Conservation (phyloP, 208 protist genomes). For the Phytomonas sp. region DNA sequence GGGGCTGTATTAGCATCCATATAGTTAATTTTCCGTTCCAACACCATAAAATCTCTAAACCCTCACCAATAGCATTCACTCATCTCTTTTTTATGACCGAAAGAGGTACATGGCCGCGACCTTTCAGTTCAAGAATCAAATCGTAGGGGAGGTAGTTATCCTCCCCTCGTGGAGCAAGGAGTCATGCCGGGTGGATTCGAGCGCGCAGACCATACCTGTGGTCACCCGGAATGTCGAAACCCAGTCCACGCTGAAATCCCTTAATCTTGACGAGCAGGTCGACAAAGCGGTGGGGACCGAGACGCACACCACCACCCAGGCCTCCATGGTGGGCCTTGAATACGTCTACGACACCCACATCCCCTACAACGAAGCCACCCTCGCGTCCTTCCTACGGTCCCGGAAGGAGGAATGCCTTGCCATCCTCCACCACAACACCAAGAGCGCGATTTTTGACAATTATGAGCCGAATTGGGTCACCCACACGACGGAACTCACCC, state of each 20-base stretch:
- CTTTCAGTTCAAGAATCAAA: constrained; percentile 69
- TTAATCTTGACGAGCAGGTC: constrained; percentile 37
- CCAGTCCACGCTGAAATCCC: constrained; percentile 62
- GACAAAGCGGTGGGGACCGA: constrained; percentile 71
- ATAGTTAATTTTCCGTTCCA: neutral
- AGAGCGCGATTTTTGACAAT: constrained; percentile 67
- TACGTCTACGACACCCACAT: constrained; percentile 62
- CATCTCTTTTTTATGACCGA: neutral
- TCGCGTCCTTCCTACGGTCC: constrained; percentile 55
- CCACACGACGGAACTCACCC: constrained; percentile 49
- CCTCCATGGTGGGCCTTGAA: constrained; percentile 62
- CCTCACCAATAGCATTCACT: neutral
- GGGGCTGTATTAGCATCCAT: constrained; percentile 7
- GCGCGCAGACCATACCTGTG: constrained; percentile 43
- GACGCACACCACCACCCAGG: constrained; percentile 27
- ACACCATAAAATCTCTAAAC: neutral
- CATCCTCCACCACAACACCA: constrained; percentile 58
- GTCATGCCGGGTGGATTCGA: constrained; percentile 19
- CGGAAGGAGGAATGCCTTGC: constrained; percentile 39
- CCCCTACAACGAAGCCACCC: constrained; percentile 40
- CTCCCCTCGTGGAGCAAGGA: constrained; percentile 50
- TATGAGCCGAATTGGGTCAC: constrained; percentile 82
- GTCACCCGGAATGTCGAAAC: constrained; percentile 22
- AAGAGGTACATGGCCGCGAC: constrained; percentile 26
- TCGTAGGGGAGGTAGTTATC: constrained; percentile 67